Conservation (phyloP, 2,329 filamentous ascomycete genomes). For the Fusarium sp. region DNA sequence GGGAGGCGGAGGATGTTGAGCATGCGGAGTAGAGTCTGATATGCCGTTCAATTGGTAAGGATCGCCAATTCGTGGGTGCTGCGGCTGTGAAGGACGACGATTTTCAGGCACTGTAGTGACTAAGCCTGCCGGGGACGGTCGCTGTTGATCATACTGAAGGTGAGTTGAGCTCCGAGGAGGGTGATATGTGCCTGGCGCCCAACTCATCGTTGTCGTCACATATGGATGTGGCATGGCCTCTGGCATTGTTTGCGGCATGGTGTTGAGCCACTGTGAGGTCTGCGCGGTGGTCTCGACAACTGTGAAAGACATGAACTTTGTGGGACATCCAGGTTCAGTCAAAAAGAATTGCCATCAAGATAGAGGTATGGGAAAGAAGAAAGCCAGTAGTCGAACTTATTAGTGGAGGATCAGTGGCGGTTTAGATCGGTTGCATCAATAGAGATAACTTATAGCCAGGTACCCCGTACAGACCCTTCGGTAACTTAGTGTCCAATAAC, state of each 20-base stretch:
- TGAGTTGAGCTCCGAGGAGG: slow-evolving; percentile 39
- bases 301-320: slow-evolving; percentile 41
- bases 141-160: slow-evolving; percentile 46
- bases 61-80: slow-evolving; percentile 18
- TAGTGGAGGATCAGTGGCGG: slow-evolving; percentile 35
- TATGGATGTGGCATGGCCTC: slow-evolving; percentile 47
- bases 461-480: slow-evolving; percentile 22
- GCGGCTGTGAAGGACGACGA: slow-evolving; percentile 29
- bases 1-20: slow-evolving; percentile 33
- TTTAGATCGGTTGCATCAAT: slow-evolving; percentile 44
- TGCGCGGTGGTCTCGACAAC: slow-evolving; percentile 36
- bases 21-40: slow-evolving; percentile 29
- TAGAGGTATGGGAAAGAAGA: slow-evolving; percentile 30
- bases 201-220: slow-evolving; percentile 32
- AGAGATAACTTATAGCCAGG: slow-evolving; percentile 44
- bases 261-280: slow-evolving; percentile 29
- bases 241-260: slow-evolving; percentile 46
- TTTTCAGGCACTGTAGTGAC: slow-evolving; percentile 36
- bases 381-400: slow-evolving; percentile 31
- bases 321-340: slow-evolving; percentile 23
- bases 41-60: slow-evolving; percentile 33
- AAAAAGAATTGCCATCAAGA: slow-evolving; percentile 26
- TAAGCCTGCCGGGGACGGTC: slow-evolving; percentile 48
- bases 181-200: slow-evolving; percentile 40
- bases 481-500: slow-evolving; percentile 39